A percentile compares a stretch with the other conserved stretches of the same genome.
Evolutionary conservation across 345 rosid genomes (phyloP).

Genomic region (Hibiscus syriacus): DNA sequence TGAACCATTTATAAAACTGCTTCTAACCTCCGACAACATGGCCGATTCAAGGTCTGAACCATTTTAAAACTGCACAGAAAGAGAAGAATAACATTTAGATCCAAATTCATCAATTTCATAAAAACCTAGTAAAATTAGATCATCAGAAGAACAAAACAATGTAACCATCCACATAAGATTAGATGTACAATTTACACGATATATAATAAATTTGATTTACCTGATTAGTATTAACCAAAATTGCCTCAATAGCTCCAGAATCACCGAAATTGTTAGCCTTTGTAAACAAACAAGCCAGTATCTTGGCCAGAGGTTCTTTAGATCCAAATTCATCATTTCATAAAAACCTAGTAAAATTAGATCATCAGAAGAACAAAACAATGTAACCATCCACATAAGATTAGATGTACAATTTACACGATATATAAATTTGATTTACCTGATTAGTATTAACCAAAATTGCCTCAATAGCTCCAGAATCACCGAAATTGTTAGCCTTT

Average conservation of each 20-base stretch:
- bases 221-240: constrained; percentile 73
- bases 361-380: not conserved
- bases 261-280: constrained; percentile 42
- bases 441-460: constrained; percentile 79
- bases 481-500: constrained; percentile 37
- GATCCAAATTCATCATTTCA: not conserved
- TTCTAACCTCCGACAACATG: constrained; percentile 96
- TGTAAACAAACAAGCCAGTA: constrained; percentile 42
- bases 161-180: not conserved
- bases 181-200: not conserved
- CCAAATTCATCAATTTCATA: not conserved
- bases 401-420: not conserved
- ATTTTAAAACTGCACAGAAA: constrained; percentile 67
- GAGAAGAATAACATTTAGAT: not conserved
- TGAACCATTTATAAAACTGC: too few relatives aligned
- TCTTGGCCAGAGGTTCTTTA: constrained; percentile 40
- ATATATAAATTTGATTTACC: not conserved
- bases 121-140: not conserved
- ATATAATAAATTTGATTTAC: not conserved
- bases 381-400: not conserved
- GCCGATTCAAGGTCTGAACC: constrained; percentile 99
- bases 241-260: constrained; percentile 63
- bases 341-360: not conserved
- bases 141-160: not conserved
- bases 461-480: constrained; percentile 62